Conservation (phyloP, 768 basidiomycete species). For the Kockovaella imperatae region DNA sequence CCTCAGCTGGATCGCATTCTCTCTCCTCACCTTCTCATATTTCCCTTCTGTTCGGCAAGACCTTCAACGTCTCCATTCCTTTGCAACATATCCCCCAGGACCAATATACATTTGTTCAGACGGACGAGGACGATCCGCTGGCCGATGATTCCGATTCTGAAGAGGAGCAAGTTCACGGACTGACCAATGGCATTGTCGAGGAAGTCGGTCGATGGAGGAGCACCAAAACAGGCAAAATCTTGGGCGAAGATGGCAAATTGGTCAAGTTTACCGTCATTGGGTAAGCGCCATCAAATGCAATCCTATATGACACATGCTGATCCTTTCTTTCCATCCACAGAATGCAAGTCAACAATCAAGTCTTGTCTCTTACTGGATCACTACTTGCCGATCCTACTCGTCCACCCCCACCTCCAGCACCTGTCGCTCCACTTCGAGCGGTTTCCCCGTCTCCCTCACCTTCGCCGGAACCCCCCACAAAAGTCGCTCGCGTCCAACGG, state of each 20-base stretch:
- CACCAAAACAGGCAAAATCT: constrained; percentile 56
- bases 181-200: constrained; percentile 45
- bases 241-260: constrained; percentile 61
- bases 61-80: constrained; percentile 93
- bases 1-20: constrained; percentile 73
- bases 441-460: constrained; percentile 16
- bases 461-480: constrained; percentile 20
- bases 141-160: constrained; percentile 16
- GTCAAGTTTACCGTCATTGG: constrained; percentile 83
- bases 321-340: constrained; percentile 46
- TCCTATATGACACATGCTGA: neutral
- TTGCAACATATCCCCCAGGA: constrained; percentile 77
- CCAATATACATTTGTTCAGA: constrained; percentile 78
- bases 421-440: constrained; percentile 1
- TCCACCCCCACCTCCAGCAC: constrained; percentile 22
- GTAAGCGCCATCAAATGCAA: constrained; percentile 48
- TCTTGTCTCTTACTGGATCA: constrained; percentile 73
- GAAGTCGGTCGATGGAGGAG: constrained; percentile 72
- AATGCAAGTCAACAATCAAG: constrained; percentile 80
- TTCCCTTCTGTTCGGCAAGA: constrained; percentile 77
- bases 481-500: too few species aligned
- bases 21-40: constrained; percentile 87
- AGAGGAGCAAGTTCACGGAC: constrained; percentile 25
- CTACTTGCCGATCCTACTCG: constrained; percentile 26
- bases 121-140: constrained; percentile 38